Percentiles rank a stretch among this genome's conserved stretches.
These are phyloP conservation scores for Microbotryum scabiosae DNA, from an alignment of 1,284 basidiomycete genomes.

Conservation along the genomic window DNA sequence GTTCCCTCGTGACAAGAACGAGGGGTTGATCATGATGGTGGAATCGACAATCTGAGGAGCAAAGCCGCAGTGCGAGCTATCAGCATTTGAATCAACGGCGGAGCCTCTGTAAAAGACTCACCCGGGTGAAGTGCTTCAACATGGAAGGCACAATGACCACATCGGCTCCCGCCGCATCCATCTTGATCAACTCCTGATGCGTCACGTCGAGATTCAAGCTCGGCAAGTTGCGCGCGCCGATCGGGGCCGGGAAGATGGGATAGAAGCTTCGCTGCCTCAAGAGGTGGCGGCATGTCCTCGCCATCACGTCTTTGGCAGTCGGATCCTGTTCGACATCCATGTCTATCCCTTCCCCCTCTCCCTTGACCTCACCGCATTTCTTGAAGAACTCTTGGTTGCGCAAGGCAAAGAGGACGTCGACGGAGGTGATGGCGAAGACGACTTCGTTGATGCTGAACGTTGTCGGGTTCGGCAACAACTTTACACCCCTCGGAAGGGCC, in stretches of 20 bases:
- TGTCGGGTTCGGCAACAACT: constrained; percentile 76
- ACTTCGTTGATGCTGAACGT: constrained; percentile 77
- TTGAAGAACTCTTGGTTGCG: constrained; percentile 73
- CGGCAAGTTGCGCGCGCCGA: constrained; percentile 52
- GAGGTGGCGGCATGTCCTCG: constrained; percentile 66
- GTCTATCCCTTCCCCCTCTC: constrained; percentile 41
- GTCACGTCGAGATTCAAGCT: constrained; percentile 73
- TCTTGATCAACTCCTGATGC: constrained; percentile 48
- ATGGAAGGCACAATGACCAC: constrained; percentile 75
- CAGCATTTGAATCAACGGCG: constrained; percentile 14
- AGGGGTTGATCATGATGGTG: constrained; percentile 63
- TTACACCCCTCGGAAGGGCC: constrained; percentile 54
- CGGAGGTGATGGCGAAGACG: constrained; percentile 65
- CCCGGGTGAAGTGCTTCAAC: constrained; percentile 77
- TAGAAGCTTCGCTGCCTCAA: constrained; percentile 89
- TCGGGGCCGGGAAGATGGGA: constrained; percentile 81
- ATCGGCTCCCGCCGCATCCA: constrained; percentile 58
- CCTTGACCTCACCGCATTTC: constrained; percentile 57
- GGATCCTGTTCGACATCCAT: constrained; percentile 40
- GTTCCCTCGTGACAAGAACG: constrained; percentile 53
- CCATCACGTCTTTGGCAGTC: constrained; percentile 60
- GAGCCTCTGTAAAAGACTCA: constrained; percentile 37
- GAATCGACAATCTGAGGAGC: constrained; percentile 53
- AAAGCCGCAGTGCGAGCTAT: constrained; percentile 5
- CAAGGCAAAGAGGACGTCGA: constrained; percentile 82